phyloP scores from a whole-genome alignment of 345 rosid genomes.

The Abelmoschus esculentus region DNA sequence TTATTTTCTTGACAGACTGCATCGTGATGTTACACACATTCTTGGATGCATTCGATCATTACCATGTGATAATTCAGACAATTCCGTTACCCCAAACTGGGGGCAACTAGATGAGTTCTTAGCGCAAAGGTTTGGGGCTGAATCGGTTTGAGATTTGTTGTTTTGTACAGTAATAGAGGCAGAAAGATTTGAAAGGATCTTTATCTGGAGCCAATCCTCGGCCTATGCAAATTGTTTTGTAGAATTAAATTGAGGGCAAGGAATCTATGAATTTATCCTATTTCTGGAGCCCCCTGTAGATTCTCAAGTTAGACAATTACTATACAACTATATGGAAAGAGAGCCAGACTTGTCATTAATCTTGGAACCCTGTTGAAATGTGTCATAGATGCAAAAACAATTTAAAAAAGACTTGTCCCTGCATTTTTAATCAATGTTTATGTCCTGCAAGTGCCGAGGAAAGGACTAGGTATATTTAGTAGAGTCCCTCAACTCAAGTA shows the following conservation, averaged over 20 bases:
- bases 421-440: no score
- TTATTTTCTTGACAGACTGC: conserved; percentile 36
- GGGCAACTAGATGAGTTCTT: conserved; percentile 83
- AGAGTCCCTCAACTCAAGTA: no score
- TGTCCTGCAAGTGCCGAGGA: no score
- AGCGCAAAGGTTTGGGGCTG: conserved; percentile 51
- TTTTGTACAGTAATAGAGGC: conserved; percentile 20
- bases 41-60: conserved; percentile 84
- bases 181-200: conserved; percentile 19
- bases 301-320: no score
- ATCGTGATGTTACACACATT: conserved; percentile 63
- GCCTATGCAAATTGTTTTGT: conserved; percentile 24
- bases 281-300: no score
- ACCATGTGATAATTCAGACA: conserved; percentile 53
- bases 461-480: no score
- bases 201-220: conserved; percentile 20
- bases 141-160: conserved; percentile 28
- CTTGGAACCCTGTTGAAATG: background rate
- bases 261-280: no score
- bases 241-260: conserved; percentile 16
- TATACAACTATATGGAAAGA: no score
- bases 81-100: conserved; percentile 55
- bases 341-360: background rate
- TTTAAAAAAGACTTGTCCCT: no score
- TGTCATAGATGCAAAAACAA: background rate